phyloP scores from a whole-genome alignment of 2,329 filamentous ascomycete genomes.

The Fusarium sp. region DNA sequence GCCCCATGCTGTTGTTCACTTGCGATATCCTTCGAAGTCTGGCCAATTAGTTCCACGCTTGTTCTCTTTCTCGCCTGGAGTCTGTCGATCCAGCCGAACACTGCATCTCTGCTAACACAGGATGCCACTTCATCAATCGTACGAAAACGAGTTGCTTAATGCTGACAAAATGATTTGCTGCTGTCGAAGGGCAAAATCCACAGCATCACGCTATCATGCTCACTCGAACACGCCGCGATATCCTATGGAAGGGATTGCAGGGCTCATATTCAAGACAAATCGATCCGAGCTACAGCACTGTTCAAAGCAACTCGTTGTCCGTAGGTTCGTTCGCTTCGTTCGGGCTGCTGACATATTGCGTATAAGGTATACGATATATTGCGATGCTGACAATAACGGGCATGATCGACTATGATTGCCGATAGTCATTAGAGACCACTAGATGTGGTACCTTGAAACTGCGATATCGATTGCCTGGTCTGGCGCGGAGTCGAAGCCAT shows the following conservation, averaged over 20 bases:
- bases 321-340: slow-evolving; percentile 1
- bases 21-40: background rate
- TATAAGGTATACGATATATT: background rate
- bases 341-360: background rate
- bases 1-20: slow-evolving; percentile 5
- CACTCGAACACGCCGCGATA: background rate
- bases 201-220: background rate
- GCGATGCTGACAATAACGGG: background rate
- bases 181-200: background rate
- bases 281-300: background rate
- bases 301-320: background rate
- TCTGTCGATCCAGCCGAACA: background rate
- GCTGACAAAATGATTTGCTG: background rate
- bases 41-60: background rate
- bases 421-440: background rate
- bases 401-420: background rate
- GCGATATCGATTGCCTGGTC: background rate
- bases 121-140: background rate
- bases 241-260: background rate
- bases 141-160: background rate
- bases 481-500: background rate
- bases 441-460: background rate
- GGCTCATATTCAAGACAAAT: background rate
- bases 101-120: background rate
- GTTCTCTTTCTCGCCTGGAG: background rate